These are phyloP conservation scores for Trichothecium roseum DNA, from an alignment of 2,329 filamentous ascomycete species.

Conservation along the genomic window DNA sequence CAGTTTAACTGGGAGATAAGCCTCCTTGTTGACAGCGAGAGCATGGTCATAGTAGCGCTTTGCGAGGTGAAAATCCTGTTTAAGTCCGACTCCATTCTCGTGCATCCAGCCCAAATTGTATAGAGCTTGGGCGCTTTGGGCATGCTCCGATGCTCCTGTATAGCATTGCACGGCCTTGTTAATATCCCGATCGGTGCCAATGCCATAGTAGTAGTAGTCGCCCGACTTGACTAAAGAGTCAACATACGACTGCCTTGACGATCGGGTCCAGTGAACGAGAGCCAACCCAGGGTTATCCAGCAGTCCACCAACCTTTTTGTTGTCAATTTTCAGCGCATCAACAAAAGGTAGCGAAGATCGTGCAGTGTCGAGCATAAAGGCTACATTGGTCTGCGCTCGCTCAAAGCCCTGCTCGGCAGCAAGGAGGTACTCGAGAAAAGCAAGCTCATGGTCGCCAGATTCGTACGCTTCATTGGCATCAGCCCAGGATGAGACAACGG, in stretches of 20 bases:
- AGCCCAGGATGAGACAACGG: conserved; percentile 64
- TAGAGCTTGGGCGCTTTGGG: conserved; percentile 86
- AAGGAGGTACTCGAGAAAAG: conserved; percentile 73
- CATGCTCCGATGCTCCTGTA: conserved; percentile 79
- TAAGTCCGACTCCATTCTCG: conserved; percentile 85
- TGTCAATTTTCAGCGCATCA: conserved; percentile 30
- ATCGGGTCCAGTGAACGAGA: conserved; percentile 89
- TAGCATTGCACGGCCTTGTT: conserved; percentile 93
- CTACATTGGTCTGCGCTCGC: conserved; percentile 79
- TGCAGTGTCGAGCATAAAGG: conserved; percentile 70
- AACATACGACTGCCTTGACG: conserved; percentile 83
- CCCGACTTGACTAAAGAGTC: conserved; percentile 97
- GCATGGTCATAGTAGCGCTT: conserved; percentile 95
- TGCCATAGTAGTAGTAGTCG: conserved; percentile 84
- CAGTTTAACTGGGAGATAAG: conserved; percentile 84
- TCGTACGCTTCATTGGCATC: conserved; percentile 80
- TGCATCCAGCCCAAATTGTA: conserved; percentile 99
- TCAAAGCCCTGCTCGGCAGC: conserved; percentile 91
- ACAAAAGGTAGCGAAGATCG: conserved; percentile 33
- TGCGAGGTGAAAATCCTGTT: conserved; percentile 93
- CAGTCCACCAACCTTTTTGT: conserved; percentile 17
- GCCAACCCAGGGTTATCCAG: conserved; percentile 52
- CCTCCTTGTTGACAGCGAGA: conserved; percentile 82
- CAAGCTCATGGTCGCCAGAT: conserved; percentile 66
- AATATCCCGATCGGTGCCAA: conserved; percentile 60